These are phyloP conservation scores for Achaetomiella virescens DNA, from an alignment of 495 filamentous ascomycete genomes.

Conservation along the genomic window DNA sequence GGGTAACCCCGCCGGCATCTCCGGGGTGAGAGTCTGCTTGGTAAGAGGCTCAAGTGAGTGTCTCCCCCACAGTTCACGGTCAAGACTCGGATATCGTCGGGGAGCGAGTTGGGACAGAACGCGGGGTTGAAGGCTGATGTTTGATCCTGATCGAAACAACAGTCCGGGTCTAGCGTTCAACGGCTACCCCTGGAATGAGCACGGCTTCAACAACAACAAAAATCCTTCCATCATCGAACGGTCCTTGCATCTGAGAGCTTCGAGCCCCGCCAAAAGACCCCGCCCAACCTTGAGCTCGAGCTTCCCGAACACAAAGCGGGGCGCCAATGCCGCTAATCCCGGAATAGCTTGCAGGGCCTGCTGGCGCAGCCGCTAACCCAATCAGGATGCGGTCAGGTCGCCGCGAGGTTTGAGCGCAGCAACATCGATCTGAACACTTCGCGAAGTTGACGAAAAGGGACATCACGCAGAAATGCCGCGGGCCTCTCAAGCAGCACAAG, in stretches of 20 bases:
- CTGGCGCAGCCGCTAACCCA: too few species aligned
- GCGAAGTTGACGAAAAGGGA: too few species aligned
- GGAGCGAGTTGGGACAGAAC: background rate
- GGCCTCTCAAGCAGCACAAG: too few species aligned
- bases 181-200: too few species aligned
- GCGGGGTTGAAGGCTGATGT: background rate
- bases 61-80: background rate
- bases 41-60: background rate
- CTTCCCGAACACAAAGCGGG: background rate
- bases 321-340: background rate
- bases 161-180: too few species aligned
- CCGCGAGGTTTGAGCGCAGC: too few species aligned
- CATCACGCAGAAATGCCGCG: too few species aligned
- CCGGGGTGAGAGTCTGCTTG: background rate
- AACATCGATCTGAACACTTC: too few species aligned
- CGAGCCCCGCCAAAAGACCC: constrained; percentile 7
- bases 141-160: background rate
- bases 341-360: too few species aligned
- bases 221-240: background rate
- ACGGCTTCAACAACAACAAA: background rate
- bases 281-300: background rate
- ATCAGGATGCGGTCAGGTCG: too few species aligned
- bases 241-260: background rate
- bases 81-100: background rate
- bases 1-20: background rate